Evolutionary conservation across 164 flowering plant species (phyloP).

Genomic region (Liriodendron chinense): DNA sequence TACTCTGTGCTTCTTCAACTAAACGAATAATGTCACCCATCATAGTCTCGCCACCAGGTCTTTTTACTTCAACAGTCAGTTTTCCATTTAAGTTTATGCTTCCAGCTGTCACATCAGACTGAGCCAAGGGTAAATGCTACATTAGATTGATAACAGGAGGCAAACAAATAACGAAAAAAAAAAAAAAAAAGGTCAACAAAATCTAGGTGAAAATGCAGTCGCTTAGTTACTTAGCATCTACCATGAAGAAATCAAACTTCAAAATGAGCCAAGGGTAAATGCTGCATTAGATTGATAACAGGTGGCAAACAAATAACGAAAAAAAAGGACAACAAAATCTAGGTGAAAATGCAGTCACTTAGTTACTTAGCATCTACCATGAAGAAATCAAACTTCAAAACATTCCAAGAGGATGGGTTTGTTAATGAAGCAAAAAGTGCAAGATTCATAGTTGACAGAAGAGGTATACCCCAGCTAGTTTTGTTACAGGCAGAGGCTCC

Average conservation of each 20-base stretch:
- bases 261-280: not conserved
- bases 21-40: constrained; percentile 90
- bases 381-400: not conserved
- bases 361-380: not conserved
- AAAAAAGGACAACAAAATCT: not conserved
- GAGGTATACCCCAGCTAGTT: constrained; percentile 76
- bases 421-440: not conserved
- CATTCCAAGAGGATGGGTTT: not conserved
- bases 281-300: not conserved
- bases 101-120: constrained; percentile 95
- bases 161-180: not conserved
- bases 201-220: not conserved
- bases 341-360: not conserved
- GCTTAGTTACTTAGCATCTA: not conserved
- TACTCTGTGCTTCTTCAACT: constrained; percentile 95
- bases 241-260: not conserved
- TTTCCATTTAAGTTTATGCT: constrained; percentile 92
- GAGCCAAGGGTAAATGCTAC: constrained; percentile 14
- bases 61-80: constrained; percentile 83
- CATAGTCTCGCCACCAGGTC: constrained; percentile 95
- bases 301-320: too few species aligned
- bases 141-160: not conserved
- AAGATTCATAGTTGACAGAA: not conserved
- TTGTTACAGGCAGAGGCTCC: constrained; percentile 93
- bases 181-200: not conserved